phyloP scores from a whole-genome alignment of 371 early-diverging fungal genomes.

The Mortierella sp. region DNA sequence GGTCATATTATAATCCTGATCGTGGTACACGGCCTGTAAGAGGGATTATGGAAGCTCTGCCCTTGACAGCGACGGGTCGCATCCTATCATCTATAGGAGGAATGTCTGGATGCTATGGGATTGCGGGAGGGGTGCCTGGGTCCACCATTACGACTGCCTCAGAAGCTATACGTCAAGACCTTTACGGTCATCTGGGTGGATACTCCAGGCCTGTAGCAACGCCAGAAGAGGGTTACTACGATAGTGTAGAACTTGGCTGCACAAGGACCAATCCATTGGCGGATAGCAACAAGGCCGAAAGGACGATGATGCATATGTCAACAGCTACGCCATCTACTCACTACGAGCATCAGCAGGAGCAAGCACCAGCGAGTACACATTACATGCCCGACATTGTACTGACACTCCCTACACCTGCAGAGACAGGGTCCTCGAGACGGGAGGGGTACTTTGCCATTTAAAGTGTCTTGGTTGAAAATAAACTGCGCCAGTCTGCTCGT shows the following conservation, averaged over 20 bases:
- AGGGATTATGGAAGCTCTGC: not conserved
- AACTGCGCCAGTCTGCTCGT: too few relatives aligned
- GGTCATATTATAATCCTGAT: conserved; percentile 1
- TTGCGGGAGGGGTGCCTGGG: conserved; percentile 14
- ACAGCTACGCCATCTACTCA: not conserved
- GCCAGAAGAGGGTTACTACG: too few relatives aligned
- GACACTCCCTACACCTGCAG: conserved; percentile 46
- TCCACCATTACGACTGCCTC: not conserved
- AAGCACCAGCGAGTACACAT: not conserved
- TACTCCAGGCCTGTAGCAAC: too few relatives aligned
- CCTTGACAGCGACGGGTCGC: conserved; percentile 28
- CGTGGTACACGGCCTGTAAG: not conserved
- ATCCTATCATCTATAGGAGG: conserved; percentile 35
- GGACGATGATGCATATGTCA: too few relatives aligned
- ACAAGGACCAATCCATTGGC: too few relatives aligned
- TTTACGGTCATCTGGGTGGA: too few relatives aligned
- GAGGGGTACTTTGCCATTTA: conserved; percentile 41
- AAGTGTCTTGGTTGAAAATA: not conserved
- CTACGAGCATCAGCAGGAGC: conserved; percentile 6
- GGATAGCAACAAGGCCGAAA: too few relatives aligned
- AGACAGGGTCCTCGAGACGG: conserved; percentile 8
- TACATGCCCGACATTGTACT: conserved; percentile 44
- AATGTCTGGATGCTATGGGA: conserved; percentile 37
- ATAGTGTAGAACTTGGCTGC: too few relatives aligned
- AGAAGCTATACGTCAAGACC: too few relatives aligned